Base-by-base conservation (phyloP, 768 basidiomycete species). In the Xerocomellus chrysenteron region DNA sequence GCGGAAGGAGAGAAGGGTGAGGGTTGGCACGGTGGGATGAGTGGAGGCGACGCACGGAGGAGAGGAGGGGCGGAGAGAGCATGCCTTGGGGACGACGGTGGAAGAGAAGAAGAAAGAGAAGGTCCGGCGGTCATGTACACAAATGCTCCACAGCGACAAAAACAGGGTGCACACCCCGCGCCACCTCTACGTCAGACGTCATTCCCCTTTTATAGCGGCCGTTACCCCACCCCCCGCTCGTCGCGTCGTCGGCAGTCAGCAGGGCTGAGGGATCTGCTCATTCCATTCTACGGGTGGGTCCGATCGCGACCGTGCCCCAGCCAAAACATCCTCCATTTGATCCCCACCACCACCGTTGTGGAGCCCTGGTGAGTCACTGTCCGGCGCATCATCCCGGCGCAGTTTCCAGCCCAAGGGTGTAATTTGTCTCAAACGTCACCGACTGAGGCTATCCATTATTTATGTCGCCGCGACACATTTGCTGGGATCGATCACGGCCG, bases 161-260 rank as follows among this genome's bases (percentile, higher is more conserved):
- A 73, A 71, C 67, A 65, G 69, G 69, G 69, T 73, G 17, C 67
- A 59, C 60, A 61, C 70, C 54, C 59, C 48, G 68, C 70, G 71
- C 69, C 71, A 70, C 68, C 41, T 52, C 64, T 49, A 60, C 57
- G 61, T 71, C 67, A 69, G 69, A 71, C 71, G 67, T 71, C 69
- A 71, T 70, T 47, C 45, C 17, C 66, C 56, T 58, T 59, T 57
- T 66, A 50, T 57, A 32, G 54, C 6, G 49, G 5, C 13, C 5
- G 13, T 57, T 47, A 55, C 55, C 45, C 56, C 54, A 48, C 35
- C 26, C 26, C 33, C 41, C 39, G 42, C 54, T 50, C 56, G 40
- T 42, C 49, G 42, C 21, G 21, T 21, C 21, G 21, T 21, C 21
- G 21, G 32, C 55, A 56, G 51, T 14, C 30, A 35, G 9, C 39